Base-by-base conservation (phyloP, 2,329 filamentous ascomycete genomes). In the Pseudophaeomoniella oleicola region DNA sequence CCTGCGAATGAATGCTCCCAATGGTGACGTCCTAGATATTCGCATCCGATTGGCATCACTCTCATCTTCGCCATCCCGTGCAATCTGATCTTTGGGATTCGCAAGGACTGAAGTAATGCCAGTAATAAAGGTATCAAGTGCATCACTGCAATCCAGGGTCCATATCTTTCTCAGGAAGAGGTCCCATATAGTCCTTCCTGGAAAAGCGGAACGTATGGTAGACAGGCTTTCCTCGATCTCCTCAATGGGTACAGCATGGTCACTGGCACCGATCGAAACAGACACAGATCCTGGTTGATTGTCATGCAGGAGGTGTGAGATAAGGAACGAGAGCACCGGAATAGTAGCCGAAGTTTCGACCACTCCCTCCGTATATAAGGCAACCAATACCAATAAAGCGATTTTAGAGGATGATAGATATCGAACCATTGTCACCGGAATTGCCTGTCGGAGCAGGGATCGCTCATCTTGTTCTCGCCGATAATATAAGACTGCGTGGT, bases 381-480 rank as follows among this genome's bases (percentile, higher is more conserved):
- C 75, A 36, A 90, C 71, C 37, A 98, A 71, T 37, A 76, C 74
- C 38, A 96, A 70, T 16, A 94, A 69, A 50, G 81, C 79, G 46
- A 96, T 72, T 54, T 90, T 93, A 46, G 84, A 78, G 10, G 88
- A 83, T n/a, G 83, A 93, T 32, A 96, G 69, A 56, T 81, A 93
- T 39, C 81, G 80, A 49, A 79, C 72, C 79, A 88, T 92, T 4
- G 10, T 36, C 18, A 18, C 13, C 31, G 10, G 31, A 13, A 17
- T 32, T n/a, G n/a, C n/a, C n/a, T n/a, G n/a, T n/a, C n/a, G n/a
- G n/a, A n/a, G n/a, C n/a, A n/a, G n/a, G n/a, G n/a, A n/a, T n/a
- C n/a, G n/a, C n/a, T n/a, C n/a, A n/a, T n/a, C n/a, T n/a, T n/a
- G n/a, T n/a, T n/a, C n/a, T n/a, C n/a, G n/a, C n/a, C n/a, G n/a